Percentiles rank a stretch among this genome's conserved stretches.
Conservation (phyloP, 768 basidiomycete genomes). For the Rhodosporidiobolus sp. region DNA sequence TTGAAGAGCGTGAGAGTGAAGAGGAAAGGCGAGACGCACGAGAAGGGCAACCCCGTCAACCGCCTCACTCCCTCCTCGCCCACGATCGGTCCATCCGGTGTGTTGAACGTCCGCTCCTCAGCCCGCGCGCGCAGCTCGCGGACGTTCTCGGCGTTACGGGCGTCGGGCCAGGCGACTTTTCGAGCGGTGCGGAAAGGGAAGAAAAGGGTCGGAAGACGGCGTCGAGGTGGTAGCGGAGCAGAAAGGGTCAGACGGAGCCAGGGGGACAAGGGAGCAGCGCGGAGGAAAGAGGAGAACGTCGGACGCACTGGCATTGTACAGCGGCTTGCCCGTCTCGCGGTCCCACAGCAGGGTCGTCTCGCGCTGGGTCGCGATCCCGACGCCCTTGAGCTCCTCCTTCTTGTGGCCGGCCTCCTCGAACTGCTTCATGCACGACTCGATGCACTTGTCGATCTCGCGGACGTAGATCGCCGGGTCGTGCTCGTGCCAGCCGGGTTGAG, state of each 20-base stretch:
- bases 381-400: conserved; percentile 78
- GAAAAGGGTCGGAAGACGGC: neutral
- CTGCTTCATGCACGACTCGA: conserved; percentile 65
- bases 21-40: conserved; percentile 5
- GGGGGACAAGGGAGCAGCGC: neutral
- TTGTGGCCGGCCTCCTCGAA: conserved; percentile 74
- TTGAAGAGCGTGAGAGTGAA: neutral
- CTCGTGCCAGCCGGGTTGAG: conserved; percentile 77
- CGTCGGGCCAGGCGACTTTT: conserved; percentile 86
- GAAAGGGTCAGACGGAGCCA: no score
- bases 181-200: neutral
- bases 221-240: neutral
- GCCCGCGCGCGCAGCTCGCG: conserved; percentile 75
- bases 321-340: conserved; percentile 77
- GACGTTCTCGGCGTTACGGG: conserved; percentile 81
- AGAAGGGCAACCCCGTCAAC: conserved; percentile 47
- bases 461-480: conserved; percentile 85
- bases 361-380: conserved; percentile 92
- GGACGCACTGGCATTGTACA: conserved; percentile 64
- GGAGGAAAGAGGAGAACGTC: neutral
- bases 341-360: conserved; percentile 96
- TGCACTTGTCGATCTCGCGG: conserved; percentile 68
- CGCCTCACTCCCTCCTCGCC: conserved; percentile 64
- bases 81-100: conserved; percentile 22
- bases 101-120: conserved; percentile 51